phyloP scores from a whole-genome alignment of 2,329 filamentous ascomycete species.

The Xylariaceae sp. region DNA sequence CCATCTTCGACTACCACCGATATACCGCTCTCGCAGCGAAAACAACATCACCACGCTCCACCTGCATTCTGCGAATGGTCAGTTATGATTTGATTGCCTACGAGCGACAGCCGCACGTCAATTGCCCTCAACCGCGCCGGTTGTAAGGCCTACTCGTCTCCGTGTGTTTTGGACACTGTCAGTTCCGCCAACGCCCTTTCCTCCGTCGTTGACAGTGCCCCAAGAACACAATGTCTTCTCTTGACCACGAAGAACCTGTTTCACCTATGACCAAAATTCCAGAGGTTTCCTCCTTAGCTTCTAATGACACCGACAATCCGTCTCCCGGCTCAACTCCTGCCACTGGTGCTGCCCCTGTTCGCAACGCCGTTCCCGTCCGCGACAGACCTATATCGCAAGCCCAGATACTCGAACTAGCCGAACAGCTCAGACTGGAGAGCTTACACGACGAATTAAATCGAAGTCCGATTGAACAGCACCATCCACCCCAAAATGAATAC shows the following conservation, averaged over 20 bases:
- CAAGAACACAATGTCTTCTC: constrained; percentile 22
- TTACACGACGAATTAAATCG: constrained; percentile 37
- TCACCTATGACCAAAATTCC: constrained; percentile 34
- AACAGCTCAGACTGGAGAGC: constrained; percentile 15
- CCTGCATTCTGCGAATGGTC: neutral
- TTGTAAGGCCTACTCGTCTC: neutral
- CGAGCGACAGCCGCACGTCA: neutral
- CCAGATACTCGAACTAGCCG: constrained; percentile 20
- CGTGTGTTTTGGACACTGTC: neutral
- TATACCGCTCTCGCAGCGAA: neutral
- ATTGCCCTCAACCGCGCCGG: neutral
- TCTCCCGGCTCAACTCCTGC: constrained; percentile 22
- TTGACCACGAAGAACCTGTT: constrained; percentile 30
- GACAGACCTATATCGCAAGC: constrained; percentile 23
- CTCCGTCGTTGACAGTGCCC: neutral
- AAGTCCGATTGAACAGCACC: constrained; percentile 27
- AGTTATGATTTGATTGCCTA: neutral
- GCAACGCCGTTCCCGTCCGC: constrained; percentile 17
- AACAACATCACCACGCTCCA: neutral
- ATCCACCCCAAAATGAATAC: constrained; percentile 24
- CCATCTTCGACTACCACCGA: neutral
- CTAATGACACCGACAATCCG: constrained; percentile 22
- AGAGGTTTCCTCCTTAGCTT: constrained; percentile 23
- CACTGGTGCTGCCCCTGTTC: constrained; percentile 24
- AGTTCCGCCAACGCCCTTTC: neutral